Base-by-base conservation (phyloP, 129 eudicot genomes). In the Flaveria brownii region DNA sequence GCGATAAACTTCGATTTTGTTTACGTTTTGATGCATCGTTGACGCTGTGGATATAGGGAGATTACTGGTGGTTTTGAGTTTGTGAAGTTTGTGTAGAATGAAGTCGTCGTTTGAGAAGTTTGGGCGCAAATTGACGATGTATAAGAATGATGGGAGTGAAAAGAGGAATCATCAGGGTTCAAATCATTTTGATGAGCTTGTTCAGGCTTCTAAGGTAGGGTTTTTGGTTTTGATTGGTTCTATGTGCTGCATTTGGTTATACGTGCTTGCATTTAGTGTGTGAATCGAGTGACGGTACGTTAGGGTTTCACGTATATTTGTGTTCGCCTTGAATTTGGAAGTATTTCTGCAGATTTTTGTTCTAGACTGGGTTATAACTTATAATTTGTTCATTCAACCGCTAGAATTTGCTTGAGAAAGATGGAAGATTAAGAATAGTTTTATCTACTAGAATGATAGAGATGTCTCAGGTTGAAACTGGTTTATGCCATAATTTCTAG, bases 151-250 rank as follows among this genome's bases (percentile, higher is more conserved):
- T 55, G 85, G 60, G 0, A 82, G 82, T 75, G 96, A 86, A 22
- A 81, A 77, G 72, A 78, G 50, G 60, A 90, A 82, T 81, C 79
- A 84, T 45, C 94, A 85, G 18, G 28, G 81, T 72, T 76, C 86
- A 17, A 80, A 74, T 51, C 89, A 82, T 39, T 47, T 84, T 0
- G 91, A 90, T 84, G 92, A 86, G 28, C 86, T 93, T 14, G 75
- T 80, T 78, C 89, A 83, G 49, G 98, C 89, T 77, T 85, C 98
- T 3, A 86, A 88, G 98, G 98, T 90, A 57, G 30, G 75, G 39
- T 14, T 73, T 77, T n/a, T 25, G 47, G 57, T 61, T 3, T 26
- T 42, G 43, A 9, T 76, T 17, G 16, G 18, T 45, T 71, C 9
- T 57, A 14, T 15, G 2, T 82, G 78, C 41, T 64, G 47, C 45